Percentiles rank a stretch among this genome's conserved stretches.
Conservation (phyloP, 352 stramenopile genomes). For the Pythium chondricola region DNA sequence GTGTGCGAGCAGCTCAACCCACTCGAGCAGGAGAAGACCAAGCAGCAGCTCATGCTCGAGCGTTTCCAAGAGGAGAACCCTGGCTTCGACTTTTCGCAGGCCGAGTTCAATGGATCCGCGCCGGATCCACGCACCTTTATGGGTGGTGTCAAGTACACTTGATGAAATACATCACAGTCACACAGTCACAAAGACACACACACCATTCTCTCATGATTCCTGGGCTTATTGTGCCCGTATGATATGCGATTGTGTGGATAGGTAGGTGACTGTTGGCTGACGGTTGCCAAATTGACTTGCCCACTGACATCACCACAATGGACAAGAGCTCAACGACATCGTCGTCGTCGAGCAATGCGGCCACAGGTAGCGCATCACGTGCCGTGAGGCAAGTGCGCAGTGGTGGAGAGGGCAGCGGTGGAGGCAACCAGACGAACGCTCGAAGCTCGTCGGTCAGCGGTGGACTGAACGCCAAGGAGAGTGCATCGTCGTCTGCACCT, state of each 20-base stretch:
- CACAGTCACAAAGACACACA: no score
- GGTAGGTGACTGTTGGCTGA: background rate
- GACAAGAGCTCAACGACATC: conserved; percentile 3
- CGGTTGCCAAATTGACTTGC: no score
- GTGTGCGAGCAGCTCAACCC: conserved; percentile 67
- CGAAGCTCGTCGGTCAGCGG: conserved; percentile 6
- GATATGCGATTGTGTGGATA: no score
- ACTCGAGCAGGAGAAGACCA: conserved; percentile 88
- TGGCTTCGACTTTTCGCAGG: conserved; percentile 97
- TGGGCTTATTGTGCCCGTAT: background rate
- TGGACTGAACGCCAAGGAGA: no score
- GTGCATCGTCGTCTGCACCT: no score
- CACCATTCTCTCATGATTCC: no score
- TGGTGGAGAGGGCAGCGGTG: conserved; percentile 21
- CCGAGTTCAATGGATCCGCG: conserved; percentile 94
- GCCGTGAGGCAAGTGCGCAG: conserved; percentile 34
- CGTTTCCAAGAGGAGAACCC: conserved; percentile 98
- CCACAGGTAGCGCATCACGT: conserved; percentile 18
- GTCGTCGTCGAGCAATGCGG: conserved; percentile 20
- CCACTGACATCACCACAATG: no score
- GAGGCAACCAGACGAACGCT: background rate
- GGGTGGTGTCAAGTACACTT: conserved; percentile 91
- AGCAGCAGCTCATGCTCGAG: conserved; percentile 97
- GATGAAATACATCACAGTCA: conserved; percentile 1
- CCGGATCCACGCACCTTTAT: conserved; percentile 97